A percentile compares a stretch with the other conserved stretches of the same genome.
Evolutionary conservation across 1,284 basidiomycete genomes (phyloP).

Genomic region (Cystobasidium pallidum): DNA sequence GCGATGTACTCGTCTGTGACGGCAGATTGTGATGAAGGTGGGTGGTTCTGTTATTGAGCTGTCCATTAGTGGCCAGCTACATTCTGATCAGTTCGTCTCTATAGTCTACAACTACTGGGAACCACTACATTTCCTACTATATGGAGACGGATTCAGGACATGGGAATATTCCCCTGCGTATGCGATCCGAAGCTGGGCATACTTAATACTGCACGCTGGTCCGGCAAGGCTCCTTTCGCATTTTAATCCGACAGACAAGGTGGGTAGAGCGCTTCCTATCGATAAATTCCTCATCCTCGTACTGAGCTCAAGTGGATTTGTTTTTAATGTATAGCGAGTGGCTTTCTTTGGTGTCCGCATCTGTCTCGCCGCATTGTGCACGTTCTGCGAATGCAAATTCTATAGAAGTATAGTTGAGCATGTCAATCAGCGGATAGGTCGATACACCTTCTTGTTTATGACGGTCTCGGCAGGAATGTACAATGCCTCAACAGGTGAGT

Average conservation of each 20-base stretch:
- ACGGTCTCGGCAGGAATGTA: conserved; percentile 89
- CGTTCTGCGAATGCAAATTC: conserved; percentile 79
- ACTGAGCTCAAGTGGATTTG: conserved; percentile 53
- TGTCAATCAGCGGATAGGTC: conserved; percentile 84
- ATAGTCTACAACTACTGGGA: conserved; percentile 99
- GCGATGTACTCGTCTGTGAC: conserved; percentile 92
- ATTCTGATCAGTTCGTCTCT: not conserved
- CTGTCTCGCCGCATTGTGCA: conserved; percentile 72
- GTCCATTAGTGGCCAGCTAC: too few relatives aligned
- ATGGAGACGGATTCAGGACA: conserved; percentile 75
- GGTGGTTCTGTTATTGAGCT: conserved; percentile 46
- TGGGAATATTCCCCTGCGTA: conserved; percentile 94
- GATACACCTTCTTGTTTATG: conserved; percentile 86
- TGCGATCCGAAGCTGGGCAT: conserved; percentile 91
- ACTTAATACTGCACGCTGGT: conserved; percentile 72
- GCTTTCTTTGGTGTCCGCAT: conserved; percentile 88
- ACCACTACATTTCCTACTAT: conserved; percentile 64
- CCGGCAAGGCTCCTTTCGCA: conserved; percentile 56
- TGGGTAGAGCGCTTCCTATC: conserved; percentile 46
- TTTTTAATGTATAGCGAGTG: conserved; percentile 63
- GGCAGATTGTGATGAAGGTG: conserved; percentile 96
- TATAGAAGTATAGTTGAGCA: conserved; percentile 79
- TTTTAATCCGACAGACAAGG: conserved; percentile 59
- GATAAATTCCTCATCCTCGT: not conserved
- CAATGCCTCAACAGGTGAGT: conserved; percentile 77